Percentiles rank a stretch among this genome's conserved stretches.
phyloP scores from a whole-genome alignment of 2,329 filamentous ascomycete genomes.

The Alternaria hordeiaustralica region DNA sequence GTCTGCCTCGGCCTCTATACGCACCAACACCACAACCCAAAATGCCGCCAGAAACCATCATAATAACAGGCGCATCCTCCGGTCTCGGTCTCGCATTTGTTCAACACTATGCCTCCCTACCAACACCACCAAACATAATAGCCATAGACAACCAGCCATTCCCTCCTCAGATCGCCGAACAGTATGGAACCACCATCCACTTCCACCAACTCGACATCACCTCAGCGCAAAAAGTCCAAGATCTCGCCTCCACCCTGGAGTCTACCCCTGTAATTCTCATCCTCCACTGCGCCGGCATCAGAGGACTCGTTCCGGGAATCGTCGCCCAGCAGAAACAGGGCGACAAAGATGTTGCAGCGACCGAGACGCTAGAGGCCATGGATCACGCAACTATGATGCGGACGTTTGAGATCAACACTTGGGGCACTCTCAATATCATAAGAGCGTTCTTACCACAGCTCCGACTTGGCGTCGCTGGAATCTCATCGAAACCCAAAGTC shows the following conservation, averaged over 20 bases:
- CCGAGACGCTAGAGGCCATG: conserved; percentile 53
- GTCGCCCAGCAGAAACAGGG: conserved; percentile 17
- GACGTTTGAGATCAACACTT: conserved; percentile 52
- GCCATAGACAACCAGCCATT: conserved; percentile 28
- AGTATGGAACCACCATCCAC: conserved; percentile 1
- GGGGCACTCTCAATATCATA: conserved; percentile 52
- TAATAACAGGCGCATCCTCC: conserved; percentile 93
- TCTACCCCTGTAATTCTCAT: conserved; percentile 46
- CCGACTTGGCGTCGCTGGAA: no score
- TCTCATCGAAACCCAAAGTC: conserved; percentile 36
- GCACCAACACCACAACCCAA: neutral
- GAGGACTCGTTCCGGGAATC: conserved; percentile 49
- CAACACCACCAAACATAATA: conserved; percentile 18
- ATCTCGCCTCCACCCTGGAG: conserved; percentile 20
- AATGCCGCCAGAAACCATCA: conserved; percentile 62
- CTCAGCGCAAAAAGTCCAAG: neutral
- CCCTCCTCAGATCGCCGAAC: neutral
- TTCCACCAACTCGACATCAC: conserved; percentile 22
- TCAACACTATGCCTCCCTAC: conserved; percentile 28
- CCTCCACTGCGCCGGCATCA: conserved; percentile 54
- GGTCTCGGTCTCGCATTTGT: conserved; percentile 78
- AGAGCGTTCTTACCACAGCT: conserved; percentile 29
- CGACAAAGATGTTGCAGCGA: conserved; percentile 41
- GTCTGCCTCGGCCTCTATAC: no score
- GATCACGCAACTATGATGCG: conserved; percentile 46